Percentiles rank a stretch among this genome's conserved stretches.
phyloP scores from a whole-genome alignment of 2,329 filamentous ascomycete species.

The Karstenula rhodostoma region DNA sequence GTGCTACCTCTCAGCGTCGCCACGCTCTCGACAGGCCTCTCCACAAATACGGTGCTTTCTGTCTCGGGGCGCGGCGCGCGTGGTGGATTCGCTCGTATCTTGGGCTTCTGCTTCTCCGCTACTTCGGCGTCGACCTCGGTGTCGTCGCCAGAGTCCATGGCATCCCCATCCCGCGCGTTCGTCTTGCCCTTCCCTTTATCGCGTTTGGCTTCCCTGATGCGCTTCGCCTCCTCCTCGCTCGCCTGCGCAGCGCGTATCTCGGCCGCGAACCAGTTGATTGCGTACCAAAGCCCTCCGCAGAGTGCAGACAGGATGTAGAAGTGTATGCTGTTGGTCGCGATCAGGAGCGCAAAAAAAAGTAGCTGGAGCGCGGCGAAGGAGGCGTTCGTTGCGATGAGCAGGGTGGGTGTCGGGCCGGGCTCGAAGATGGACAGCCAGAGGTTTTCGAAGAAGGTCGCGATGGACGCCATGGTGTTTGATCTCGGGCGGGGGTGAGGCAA shows the following conservation, averaged over 20 bases:
- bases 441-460: slow-evolving; percentile 70
- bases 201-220: slow-evolving; percentile 50
- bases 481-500: neutral
- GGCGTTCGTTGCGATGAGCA: slow-evolving; percentile 88
- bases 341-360: slow-evolving; percentile 76
- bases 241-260: slow-evolving; percentile 63
- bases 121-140: slow-evolving; percentile 55
- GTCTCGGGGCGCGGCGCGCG: slow-evolving; percentile 32
- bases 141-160: slow-evolving; percentile 55
- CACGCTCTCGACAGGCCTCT: slow-evolving; percentile 26
- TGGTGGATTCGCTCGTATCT: slow-evolving; percentile 16
- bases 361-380: slow-evolving; percentile 87
- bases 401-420: slow-evolving; percentile 84
- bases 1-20: slow-evolving; percentile 27
- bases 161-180: slow-evolving; percentile 39
- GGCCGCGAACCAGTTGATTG: slow-evolving; percentile 94
- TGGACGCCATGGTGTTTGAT: slow-evolving; percentile 51
- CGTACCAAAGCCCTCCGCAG: slow-evolving; percentile 84
- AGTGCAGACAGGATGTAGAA: slow-evolving; percentile 83
- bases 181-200: slow-evolving; percentile 53
- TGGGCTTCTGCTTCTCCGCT: slow-evolving; percentile 38
- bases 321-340: slow-evolving; percentile 87
- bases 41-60: slow-evolving; percentile 48
- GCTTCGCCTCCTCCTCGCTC: slow-evolving; percentile 60
- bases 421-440: slow-evolving; percentile 95